phyloP scores from a whole-genome alignment of 139 green algal genomes.

The Tetradesmus lagerheimii region DNA sequence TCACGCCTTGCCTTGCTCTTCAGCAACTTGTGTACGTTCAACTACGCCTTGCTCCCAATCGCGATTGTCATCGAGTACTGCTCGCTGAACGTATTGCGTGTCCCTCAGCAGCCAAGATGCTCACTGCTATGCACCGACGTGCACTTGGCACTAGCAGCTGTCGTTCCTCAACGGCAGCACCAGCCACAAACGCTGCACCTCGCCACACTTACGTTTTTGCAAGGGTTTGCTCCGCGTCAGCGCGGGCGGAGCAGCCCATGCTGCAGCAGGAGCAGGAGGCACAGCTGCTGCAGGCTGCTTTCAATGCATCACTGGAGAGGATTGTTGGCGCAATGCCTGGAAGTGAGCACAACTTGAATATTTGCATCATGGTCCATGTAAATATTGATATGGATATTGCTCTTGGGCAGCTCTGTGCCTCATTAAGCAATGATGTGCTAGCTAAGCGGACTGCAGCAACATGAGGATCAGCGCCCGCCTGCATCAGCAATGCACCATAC shows the following conservation, averaged over 20 bases:
- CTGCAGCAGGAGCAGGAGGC: background rate
- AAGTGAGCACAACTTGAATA: no score
- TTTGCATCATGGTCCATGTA: no score
- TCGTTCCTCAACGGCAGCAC: background rate
- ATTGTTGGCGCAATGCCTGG: background rate
- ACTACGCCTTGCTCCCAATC: no score
- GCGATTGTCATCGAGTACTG: background rate
- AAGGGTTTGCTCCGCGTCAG: background rate
- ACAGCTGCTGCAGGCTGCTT: background rate
- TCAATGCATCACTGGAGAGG: background rate
- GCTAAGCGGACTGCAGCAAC: no score
- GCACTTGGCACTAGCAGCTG: background rate
- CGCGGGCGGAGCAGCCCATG: background rate
- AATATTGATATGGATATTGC: no score
- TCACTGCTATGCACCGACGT: background rate
- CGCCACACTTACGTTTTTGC: background rate
- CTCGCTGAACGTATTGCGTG: background rate
- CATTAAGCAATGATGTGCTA: background rate
- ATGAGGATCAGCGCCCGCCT: background rate
- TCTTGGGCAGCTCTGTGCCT: background rate
- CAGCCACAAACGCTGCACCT: background rate
- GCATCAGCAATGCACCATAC: background rate
- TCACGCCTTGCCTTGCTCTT: background rate
- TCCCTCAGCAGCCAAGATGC: background rate
- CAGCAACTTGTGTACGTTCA: background rate